A percentile compares a stretch with the other conserved stretches of the same genome.
Evolutionary conservation across 2,329 filamentous ascomycete species (phyloP).

Genomic region (Aureobasidium sp.): DNA sequence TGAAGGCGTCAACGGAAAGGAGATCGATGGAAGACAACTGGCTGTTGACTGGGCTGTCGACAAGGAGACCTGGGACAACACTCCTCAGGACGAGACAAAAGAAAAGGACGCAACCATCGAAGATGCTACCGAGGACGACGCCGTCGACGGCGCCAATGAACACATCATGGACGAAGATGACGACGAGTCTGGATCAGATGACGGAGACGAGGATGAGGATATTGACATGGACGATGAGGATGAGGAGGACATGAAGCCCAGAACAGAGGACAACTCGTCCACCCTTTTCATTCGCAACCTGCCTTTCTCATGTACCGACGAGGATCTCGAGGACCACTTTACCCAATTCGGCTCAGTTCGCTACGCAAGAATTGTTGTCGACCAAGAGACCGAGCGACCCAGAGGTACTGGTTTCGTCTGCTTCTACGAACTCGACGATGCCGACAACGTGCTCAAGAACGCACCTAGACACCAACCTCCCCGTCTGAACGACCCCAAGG

Average conservation of each 20-base stretch:
- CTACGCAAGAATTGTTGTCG: conserved; percentile 86
- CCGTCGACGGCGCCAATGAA: conserved; percentile 32
- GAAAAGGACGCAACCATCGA: conserved; percentile 27
- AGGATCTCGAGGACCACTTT: conserved; percentile 77
- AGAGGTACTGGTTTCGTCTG: conserved; percentile 93
- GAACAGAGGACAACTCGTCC: conserved; percentile 52
- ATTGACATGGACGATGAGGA: conserved; percentile 36
- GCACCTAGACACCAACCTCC: conserved; percentile 52
- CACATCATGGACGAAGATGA: conserved; percentile 25
- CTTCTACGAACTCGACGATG: conserved; percentile 71
- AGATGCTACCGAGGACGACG: conserved; percentile 16
- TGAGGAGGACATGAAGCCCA: conserved; percentile 26
- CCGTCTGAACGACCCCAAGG: conserved; percentile 19
- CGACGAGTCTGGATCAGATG: conserved; percentile 18
- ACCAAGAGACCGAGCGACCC: conserved; percentile 73
- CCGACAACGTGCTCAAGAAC: conserved; percentile 62
- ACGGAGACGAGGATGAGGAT: conserved; percentile 32
- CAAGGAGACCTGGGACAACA: conserved; percentile 62
- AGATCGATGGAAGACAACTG: conserved; percentile 75
- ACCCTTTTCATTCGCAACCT: conserved; percentile 92
- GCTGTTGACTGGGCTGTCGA: conserved; percentile 97
- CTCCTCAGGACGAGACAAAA: conserved; percentile 35
- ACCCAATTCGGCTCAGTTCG: conserved; percentile 76
- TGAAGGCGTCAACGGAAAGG: conserved; percentile 76
- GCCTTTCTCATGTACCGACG: conserved; percentile 79